phyloP scores from a whole-genome alignment of 2,329 filamentous ascomycete species.

The Fusarium brachygibbosum region DNA sequence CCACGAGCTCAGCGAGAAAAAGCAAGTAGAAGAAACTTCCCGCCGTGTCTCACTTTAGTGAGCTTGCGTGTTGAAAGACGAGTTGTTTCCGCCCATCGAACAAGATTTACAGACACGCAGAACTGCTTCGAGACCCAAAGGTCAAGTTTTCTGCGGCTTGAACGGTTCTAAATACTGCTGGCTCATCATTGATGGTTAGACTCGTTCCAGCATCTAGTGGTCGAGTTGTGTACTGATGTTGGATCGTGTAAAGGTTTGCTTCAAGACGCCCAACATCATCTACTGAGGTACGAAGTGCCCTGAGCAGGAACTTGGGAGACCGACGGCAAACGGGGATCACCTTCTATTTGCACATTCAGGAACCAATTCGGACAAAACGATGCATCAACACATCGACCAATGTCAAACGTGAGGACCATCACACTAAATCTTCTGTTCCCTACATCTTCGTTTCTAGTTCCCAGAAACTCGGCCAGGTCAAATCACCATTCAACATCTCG shows the following conservation, averaged over 20 bases:
- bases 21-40: slow-evolving; percentile 44
- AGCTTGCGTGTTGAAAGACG: slow-evolving; percentile 41
- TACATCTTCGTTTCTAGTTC: slow-evolving; percentile 29
- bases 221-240: slow-evolving; percentile 29
- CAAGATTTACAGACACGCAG: slow-evolving; percentile 34
- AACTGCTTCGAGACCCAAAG: slow-evolving; percentile 33
- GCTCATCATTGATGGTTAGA: slow-evolving; percentile 31
- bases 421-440: slow-evolving; percentile 32
- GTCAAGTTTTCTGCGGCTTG: slow-evolving; percentile 33
- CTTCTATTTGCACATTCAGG: slow-evolving; percentile 37
- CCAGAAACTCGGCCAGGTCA: slow-evolving; percentile 24
- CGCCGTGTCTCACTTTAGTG: slow-evolving; percentile 45
- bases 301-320: slow-evolving; percentile 31
- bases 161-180: slow-evolving; percentile 26
- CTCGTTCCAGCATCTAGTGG: slow-evolving; percentile 33
- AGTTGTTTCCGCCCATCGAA: slow-evolving; percentile 24
- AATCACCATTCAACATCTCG: slow-evolving; percentile 21
- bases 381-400: slow-evolving; percentile 42
- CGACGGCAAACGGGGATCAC: slow-evolving; percentile 29
- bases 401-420: slow-evolving; percentile 46
- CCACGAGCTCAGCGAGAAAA: slow-evolving; percentile 46
- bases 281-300: slow-evolving; percentile 18
- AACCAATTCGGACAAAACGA: slow-evolving; percentile 42
- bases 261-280: slow-evolving; percentile 23
- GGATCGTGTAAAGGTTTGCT: slow-evolving; percentile 26